Conservation (phyloP, 371 early-diverging fungal species). For the Mortierella sp. region DNA sequence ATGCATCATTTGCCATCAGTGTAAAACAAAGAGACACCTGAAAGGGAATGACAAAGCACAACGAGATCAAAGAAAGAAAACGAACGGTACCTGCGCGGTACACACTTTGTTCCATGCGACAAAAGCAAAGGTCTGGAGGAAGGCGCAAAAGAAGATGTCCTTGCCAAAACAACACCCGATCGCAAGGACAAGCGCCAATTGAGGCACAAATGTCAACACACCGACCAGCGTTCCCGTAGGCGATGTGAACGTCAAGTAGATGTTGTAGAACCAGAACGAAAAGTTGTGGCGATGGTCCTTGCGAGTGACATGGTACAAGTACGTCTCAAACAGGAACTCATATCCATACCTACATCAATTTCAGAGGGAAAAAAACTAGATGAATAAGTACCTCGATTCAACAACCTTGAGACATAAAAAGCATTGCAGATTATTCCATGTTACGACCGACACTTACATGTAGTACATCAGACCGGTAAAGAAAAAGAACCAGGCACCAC, state of each 20-base stretch:
- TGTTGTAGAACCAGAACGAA: conserved; percentile 94
- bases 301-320: conserved; percentile 94
- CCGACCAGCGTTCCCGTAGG: conserved; percentile 62
- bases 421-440: too few relatives aligned
- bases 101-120: conserved; percentile 97
- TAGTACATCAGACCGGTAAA: conserved; percentile 83
- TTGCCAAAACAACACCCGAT: conserved; percentile 80
- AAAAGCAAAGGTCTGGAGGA: conserved; percentile 95
- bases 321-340: conserved; percentile 92
- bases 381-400: too few relatives aligned
- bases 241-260: conserved; percentile 82
- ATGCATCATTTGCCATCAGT: not conserved
- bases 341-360: conserved; percentile 77
- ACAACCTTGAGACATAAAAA: too few relatives aligned
- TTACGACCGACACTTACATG: conserved; percentile 57
- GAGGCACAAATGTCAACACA: conserved; percentile 83
- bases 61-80: not conserved
- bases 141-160: conserved; percentile 90
- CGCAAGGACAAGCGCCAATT: conserved; percentile 69
- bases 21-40: not conserved
- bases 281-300: conserved; percentile 99
- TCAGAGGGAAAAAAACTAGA: not conserved
- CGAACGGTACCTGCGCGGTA: conserved; percentile 89
- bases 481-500: conserved; percentile 78
- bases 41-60: not conserved